phyloP scores from a whole-genome alignment of 306 rosid genomes.

The Corylus avellana region DNA sequence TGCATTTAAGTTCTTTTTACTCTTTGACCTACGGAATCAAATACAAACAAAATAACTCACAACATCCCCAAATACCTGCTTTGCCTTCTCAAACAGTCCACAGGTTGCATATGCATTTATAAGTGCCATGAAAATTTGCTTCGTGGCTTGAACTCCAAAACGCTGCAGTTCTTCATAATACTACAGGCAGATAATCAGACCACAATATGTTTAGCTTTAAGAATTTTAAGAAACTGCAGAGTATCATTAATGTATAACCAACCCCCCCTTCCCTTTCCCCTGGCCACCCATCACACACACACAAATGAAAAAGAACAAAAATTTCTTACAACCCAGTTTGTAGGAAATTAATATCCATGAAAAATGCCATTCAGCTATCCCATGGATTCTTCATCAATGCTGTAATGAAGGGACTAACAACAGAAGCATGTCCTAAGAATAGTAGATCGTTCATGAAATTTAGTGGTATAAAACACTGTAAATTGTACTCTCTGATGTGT shows the following conservation, averaged over 20 bases:
- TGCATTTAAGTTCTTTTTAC: conserved; percentile 8
- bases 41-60: conserved; percentile 22
- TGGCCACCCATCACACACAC: neutral
- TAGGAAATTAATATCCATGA: neutral
- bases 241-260: neutral
- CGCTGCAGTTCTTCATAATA: conserved; percentile 61
- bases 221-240: conserved; percentile 9
- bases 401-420: neutral
- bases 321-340: too few species aligned
- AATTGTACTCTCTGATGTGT: neutral
- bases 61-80: conserved; percentile 56
- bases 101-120: conserved; percentile 67
- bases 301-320: too few species aligned
- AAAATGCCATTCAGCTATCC: neutral
- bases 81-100: conserved; percentile 85
- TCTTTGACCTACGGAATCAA: conserved; percentile 4
- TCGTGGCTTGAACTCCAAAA: conserved; percentile 38
- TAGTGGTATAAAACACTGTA: neutral
- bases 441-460: neutral
- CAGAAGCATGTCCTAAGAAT: neutral
- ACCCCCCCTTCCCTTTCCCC: neutral
- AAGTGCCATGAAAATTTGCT: conserved; percentile 67
- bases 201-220: conserved; percentile 16
- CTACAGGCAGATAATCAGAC: conserved; percentile 44
- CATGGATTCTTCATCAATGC: neutral